These are phyloP conservation scores for Teunomyces lycoperdinae DNA, from an alignment of 805 yeast species.

Conservation along the genomic window DNA sequence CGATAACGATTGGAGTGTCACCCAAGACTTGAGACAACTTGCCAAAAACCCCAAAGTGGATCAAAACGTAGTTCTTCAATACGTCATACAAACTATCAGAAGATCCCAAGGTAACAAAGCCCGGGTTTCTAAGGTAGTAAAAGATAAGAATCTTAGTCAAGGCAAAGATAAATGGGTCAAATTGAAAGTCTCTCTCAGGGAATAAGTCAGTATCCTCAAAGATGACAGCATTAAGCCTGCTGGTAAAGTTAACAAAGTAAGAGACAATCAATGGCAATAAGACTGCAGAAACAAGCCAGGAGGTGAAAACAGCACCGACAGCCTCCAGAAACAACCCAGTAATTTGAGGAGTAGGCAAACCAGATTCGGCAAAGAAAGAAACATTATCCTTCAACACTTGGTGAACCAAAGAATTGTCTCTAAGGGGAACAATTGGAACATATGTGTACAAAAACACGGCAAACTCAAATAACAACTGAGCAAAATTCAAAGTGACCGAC, in stretches of 20 bases:
- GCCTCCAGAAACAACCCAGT: constrained; percentile 25
- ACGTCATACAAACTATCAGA: constrained; percentile 24
- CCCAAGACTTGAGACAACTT: constrained; percentile 42
- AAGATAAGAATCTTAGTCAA: constrained; percentile 44
- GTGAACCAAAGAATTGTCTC: constrained; percentile 34
- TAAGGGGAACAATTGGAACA: constrained; percentile 35
- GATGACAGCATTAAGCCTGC: constrained; percentile 30
- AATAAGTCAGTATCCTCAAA: constrained; percentile 33
- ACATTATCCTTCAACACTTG: constrained; percentile 34
- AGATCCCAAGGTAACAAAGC: constrained; percentile 24
- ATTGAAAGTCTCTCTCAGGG: constrained; percentile 35
- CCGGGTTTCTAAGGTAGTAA: constrained; percentile 36
- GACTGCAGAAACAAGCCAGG: constrained; percentile 44
- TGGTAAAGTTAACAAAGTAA: constrained; percentile 52
- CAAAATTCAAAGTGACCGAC: constrained; percentile 33
- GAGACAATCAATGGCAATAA: constrained; percentile 42
- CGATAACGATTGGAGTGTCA: constrained; percentile 45
- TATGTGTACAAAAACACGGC: constrained; percentile 29
- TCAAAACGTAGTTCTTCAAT: constrained; percentile 27
- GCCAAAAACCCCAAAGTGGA: constrained; percentile 37
- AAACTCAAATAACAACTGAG: constrained; percentile 30
- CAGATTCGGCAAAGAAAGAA: constrained; percentile 18
- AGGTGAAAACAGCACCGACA: constrained; percentile 27
- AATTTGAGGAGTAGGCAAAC: constrained; percentile 34
- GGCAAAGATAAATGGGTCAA: constrained; percentile 51